phyloP scores from a whole-genome alignment of 2,329 filamentous ascomycete species.

The Paecilomyces formosus region DNA sequence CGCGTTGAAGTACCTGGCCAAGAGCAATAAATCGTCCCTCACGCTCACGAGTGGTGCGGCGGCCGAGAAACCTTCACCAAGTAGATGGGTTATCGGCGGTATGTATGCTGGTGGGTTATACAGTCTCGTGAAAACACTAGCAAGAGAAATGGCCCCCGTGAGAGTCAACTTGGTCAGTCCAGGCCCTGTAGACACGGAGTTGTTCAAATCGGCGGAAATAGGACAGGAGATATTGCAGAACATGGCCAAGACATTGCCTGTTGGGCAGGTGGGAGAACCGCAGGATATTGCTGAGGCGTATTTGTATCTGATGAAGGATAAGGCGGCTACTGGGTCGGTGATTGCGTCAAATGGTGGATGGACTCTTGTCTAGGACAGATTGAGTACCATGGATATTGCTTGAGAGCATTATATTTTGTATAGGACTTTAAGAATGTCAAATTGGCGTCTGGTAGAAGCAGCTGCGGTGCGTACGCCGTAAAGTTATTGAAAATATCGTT shows the following conservation, averaged over 20 bases:
- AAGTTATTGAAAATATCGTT: no score
- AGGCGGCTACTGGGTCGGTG: conserved; percentile 29
- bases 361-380: not conserved
- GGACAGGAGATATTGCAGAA: not conserved
- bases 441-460: no score
- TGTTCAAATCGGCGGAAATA: not conserved
- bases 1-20: not conserved
- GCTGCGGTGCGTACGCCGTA: no score
- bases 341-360: conserved; percentile 33
- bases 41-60: not conserved
- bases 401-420: not conserved
- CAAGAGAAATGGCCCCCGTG: not conserved
- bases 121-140: not conserved
- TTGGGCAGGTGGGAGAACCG: conserved; percentile 21
- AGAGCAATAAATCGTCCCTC: not conserved
- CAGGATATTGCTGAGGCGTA: conserved; percentile 43
- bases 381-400: not conserved
- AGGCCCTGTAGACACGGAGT: not conserved
- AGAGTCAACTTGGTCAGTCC: not conserved
- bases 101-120: not conserved
- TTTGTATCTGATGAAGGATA: conserved; percentile 35
- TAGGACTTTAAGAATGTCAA: not conserved
- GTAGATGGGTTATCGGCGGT: not conserved
- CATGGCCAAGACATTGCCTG: not conserved
- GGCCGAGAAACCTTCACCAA: not conserved